Evolutionary conservation across 495 filamentous ascomycete species (phyloP).

Genomic region (Elasticomyces elasticus): DNA sequence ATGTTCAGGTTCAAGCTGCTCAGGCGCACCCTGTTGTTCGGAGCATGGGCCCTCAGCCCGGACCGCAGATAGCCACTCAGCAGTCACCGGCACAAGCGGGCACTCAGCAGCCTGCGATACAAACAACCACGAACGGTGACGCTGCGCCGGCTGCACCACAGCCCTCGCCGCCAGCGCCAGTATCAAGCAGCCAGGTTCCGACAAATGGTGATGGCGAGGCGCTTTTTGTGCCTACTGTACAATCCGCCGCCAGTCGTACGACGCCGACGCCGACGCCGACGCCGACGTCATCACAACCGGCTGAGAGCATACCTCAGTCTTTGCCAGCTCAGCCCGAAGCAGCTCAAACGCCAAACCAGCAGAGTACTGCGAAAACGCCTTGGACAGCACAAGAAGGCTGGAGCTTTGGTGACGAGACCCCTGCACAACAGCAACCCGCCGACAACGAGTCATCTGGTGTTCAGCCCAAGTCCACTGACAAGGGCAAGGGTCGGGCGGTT

Average conservation of each 20-base stretch:
- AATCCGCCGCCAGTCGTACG: not conserved
- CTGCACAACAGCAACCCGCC: not conserved
- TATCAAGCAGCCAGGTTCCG: not conserved
- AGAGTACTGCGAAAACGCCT: not conserved
- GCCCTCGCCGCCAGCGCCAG: not conserved
- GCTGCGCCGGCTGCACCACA: not conserved
- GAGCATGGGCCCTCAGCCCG: not conserved
- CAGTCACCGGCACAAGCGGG: not conserved
- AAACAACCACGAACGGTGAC: not conserved
- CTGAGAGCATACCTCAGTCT: too few species aligned
- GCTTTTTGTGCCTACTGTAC: slow-evolving; percentile 14
- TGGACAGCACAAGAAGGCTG: slow-evolving; percentile 13
- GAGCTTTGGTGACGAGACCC: slow-evolving; percentile 9
- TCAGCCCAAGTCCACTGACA: too few species aligned
- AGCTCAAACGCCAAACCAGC: not conserved
- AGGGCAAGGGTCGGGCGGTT: too few species aligned
- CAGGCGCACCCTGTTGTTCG: not conserved
- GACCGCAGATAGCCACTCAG: not conserved
- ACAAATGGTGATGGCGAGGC: slow-evolving; percentile 16
- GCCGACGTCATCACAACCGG: not conserved
- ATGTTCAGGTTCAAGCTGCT: not conserved
- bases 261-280: not conserved
- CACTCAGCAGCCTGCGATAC: not conserved
- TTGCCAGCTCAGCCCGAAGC: not conserved
- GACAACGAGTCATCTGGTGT: not conserved